Evolutionary conservation across 768 basidiomycete genomes (phyloP).

Genomic region (Boletus rubroflammeus): DNA sequence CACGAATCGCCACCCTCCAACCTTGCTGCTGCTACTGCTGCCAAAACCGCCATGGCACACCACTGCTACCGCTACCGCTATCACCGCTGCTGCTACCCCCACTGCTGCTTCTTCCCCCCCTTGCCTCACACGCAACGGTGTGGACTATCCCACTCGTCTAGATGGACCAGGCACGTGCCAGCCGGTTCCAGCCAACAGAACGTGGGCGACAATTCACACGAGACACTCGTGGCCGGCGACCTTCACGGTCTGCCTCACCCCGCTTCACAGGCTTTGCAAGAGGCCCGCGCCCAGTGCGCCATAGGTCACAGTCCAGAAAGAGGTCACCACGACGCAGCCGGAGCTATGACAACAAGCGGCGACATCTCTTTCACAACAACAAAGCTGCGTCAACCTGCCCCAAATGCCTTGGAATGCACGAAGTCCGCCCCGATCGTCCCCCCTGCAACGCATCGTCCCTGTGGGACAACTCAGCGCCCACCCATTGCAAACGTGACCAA

Average conservation of each 20-base stretch:
- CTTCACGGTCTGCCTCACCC: background rate
- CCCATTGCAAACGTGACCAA: background rate
- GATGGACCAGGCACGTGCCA: background rate
- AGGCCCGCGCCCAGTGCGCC: background rate
- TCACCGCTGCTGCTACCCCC: background rate
- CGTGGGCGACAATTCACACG: background rate
- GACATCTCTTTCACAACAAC: background rate
- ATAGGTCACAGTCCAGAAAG: too few species aligned
- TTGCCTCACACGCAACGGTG: background rate
- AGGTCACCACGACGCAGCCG: too few species aligned
- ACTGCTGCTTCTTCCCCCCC: background rate
- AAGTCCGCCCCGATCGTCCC: background rate
- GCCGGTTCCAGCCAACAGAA: background rate
- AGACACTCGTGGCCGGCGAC: background rate
- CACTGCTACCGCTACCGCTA: background rate
- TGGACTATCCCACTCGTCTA: background rate
- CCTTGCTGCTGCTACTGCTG: too few species aligned
- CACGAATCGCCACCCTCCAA: background rate
- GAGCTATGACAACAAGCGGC: too few species aligned
- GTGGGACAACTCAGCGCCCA: background rate
- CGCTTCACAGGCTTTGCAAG: background rate
- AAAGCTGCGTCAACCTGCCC: background rate
- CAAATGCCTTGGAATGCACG: background rate
- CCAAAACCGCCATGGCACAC: too few species aligned
- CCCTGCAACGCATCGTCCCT: background rate